Conservation (phyloP, 495 filamentous ascomycete species). For the Neurospora pannonica region DNA sequence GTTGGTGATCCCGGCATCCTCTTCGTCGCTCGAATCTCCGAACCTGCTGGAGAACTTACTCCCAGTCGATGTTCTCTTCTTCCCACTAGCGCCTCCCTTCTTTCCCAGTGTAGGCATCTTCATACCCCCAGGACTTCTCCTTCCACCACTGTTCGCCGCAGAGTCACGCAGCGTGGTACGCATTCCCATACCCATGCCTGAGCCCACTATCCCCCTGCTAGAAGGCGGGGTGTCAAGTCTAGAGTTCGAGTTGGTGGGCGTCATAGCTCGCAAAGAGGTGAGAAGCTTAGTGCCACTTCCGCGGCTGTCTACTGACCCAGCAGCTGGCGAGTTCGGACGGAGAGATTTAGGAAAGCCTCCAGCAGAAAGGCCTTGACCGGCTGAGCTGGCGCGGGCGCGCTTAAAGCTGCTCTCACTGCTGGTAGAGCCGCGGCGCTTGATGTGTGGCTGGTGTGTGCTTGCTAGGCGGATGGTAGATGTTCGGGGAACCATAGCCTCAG, state of each 20-base stretch:
- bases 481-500: constrained; percentile 1
- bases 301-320: not conserved
- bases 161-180: constrained; percentile 22
- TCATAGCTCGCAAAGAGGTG: constrained; percentile 28
- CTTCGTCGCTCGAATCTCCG: constrained; percentile 67
- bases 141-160: not conserved
- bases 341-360: constrained; percentile 30
- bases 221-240: constrained; percentile 11
- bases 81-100: constrained; percentile 10
- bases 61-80: constrained; percentile 11
- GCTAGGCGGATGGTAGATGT: not conserved
- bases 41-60: constrained; percentile 29
- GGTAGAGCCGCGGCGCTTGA: constrained; percentile 33
- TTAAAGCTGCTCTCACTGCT: constrained; percentile 43
- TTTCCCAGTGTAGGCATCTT: constrained; percentile 27
- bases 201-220: not conserved
- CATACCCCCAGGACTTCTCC: constrained; percentile 15
- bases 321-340: not conserved
- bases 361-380: not conserved
- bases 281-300: not conserved
- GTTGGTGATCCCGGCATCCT: constrained; percentile 37
- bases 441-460: not conserved
- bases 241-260: constrained; percentile 23
- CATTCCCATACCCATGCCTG: constrained; percentile 15
- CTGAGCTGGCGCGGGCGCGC: constrained; percentile 16